Base-by-base conservation (phyloP, 495 filamentous ascomycete genomes). In the Daldinia childiae region DNA sequence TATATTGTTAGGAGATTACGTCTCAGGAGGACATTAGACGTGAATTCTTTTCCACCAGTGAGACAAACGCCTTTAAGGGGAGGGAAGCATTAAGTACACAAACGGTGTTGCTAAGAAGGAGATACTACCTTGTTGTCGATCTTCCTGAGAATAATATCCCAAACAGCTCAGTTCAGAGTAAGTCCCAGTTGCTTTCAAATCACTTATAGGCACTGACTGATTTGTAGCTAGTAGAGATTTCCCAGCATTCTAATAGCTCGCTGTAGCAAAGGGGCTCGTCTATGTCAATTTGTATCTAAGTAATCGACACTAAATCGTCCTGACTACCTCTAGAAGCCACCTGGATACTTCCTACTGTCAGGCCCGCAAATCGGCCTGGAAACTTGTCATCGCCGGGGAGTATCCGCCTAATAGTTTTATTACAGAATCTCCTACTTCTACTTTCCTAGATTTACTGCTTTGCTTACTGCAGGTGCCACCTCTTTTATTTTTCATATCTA, bases 31-130 rank as follows among this genome's bases (percentile, higher is more conserved):
- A 57, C 38, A 34, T 51, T 17, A 52, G 8, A 9, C 15, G 41
- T 62, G 58, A 71, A 62, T 24, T 45, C 26, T 2, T 71, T 63
- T 12, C 39, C 34, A 29, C 30, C 30, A 58, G 58, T 58, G 21
- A 43, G 8, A 64, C 17, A 21, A 51, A 39, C 32, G 36, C 3
- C 19, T 32, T 45, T 32, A 55, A 26, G 45, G 27, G 15, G 19
- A 43, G 26, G 32, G 17, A 64, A 30, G 9, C 17, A 32, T 54
- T 32, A 11, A 43, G 21, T 8, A 15, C 27, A 9, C n/a, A 38
- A 19, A 32, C 19, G 38, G 39, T 12, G 39, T 12, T 51, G 36
- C 27, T 34, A 5, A 36, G 2, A 9, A 43, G 11, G 15, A 64
- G 60, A 24, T 24, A 38, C 27, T 21, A 26, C 6, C 6, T 58